A percentile compares a stretch with the other conserved stretches of the same genome.
Evolutionary conservation across 2,329 filamentous ascomycete genomes (phyloP).

Genomic region (Aspergillus versicolor): DNA sequence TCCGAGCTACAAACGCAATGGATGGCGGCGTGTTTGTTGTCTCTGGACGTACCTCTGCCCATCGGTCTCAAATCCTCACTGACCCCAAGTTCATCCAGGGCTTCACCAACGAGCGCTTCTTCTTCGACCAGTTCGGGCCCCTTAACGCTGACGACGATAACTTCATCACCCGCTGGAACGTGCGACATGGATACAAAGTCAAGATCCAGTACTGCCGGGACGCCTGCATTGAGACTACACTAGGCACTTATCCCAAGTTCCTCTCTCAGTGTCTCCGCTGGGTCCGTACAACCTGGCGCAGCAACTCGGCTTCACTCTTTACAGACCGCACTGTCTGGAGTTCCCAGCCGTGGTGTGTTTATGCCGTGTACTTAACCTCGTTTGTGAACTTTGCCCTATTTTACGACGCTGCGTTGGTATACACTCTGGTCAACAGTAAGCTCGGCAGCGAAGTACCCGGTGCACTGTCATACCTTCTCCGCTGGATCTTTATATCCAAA

Average conservation of each 20-base stretch:
- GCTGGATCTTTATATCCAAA: constrained; percentile 59
- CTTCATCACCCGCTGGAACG: constrained; percentile 57
- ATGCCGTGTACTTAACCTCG: constrained; percentile 56
- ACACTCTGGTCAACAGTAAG: constrained; percentile 27
- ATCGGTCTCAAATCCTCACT: constrained; percentile 53
- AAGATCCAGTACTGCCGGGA: constrained; percentile 54
- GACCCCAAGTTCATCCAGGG: constrained; percentile 41
- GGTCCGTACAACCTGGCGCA: constrained; percentile 59
- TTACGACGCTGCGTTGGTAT: constrained; percentile 49
- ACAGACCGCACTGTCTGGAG: constrained; percentile 40
- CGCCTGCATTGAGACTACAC: constrained; percentile 51
- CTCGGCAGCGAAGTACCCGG: background rate
- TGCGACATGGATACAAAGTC: constrained; percentile 53
- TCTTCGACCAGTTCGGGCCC: constrained; percentile 45
- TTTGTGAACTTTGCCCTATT: constrained; percentile 58
- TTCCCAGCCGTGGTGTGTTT: constrained; percentile 53
- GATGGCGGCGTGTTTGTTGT: constrained; percentile 61
- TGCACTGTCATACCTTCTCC: constrained; percentile 21
- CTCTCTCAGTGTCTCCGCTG: constrained; percentile 56
- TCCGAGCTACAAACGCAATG: constrained; percentile 54
- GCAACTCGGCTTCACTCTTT: constrained; percentile 52
- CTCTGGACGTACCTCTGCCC: constrained; percentile 55
- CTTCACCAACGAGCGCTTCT: constrained; percentile 54
- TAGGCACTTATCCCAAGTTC: constrained; percentile 55
- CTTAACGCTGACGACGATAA: constrained; percentile 63